phyloP scores from a whole-genome alignment of 257 asterid genomes.

The Nicotiana attenuata region DNA sequence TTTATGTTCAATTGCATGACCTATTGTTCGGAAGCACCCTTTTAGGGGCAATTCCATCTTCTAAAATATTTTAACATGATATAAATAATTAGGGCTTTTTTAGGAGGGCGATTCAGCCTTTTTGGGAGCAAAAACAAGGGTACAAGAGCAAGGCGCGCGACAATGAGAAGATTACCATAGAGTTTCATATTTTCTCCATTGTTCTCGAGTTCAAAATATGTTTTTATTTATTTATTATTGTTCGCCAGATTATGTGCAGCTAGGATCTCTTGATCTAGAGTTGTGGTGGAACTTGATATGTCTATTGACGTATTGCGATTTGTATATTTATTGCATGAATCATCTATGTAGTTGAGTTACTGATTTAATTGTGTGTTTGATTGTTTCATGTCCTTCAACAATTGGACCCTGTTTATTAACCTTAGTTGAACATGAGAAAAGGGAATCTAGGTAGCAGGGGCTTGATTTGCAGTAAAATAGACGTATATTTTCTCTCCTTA shows the following conservation, averaged over 20 bases:
- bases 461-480: background rate
- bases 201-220: background rate
- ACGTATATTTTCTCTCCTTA: background rate
- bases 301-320: background rate
- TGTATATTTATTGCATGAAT: no score
- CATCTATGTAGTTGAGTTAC: background rate
- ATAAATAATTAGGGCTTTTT: background rate
- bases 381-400: background rate
- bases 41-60: background rate
- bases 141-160: background rate
- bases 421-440: no score
- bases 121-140: background rate
- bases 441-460: background rate
- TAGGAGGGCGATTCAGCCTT: background rate
- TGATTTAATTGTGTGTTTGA: background rate
- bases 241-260: no score
- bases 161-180: background rate
- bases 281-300: background rate
- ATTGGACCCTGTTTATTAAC: background rate
- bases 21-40: background rate
- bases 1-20: background rate
- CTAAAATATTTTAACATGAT: no score
- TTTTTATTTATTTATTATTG: background rate
- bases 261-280: background rate
- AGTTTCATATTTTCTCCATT: background rate